Percentiles rank a stretch among this genome's conserved stretches.
These are phyloP conservation scores for Pleurotus djamor DNA, from an alignment of 768 basidiomycete genomes.

Conservation along the genomic window DNA sequence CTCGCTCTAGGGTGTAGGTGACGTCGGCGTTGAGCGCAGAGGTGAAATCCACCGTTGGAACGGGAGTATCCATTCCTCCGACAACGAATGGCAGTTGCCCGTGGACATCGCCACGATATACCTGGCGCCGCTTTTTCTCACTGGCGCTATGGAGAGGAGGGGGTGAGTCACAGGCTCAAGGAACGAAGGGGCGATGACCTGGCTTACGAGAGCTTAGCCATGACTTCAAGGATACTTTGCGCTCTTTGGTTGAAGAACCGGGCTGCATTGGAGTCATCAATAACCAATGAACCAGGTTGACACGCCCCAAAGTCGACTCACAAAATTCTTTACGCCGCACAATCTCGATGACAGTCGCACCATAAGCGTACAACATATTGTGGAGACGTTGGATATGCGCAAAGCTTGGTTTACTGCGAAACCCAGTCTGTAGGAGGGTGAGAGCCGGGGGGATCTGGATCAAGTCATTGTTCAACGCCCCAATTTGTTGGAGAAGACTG, in stretches of 20 bases:
- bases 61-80: conserved; percentile 76
- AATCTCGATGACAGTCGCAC: conserved; percentile 87
- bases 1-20: conserved; percentile 64
- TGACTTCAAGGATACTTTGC: conserved; percentile 77
- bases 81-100: conserved; percentile 88
- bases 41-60: conserved; percentile 78
- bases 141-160: conserved; percentile 42
- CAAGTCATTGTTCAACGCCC: conserved; percentile 78
- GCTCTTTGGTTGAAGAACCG: conserved; percentile 82
- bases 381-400: conserved; percentile 90
- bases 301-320: conserved; percentile 26
- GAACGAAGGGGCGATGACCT: not conserved
- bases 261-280: conserved; percentile 33
- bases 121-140: conserved; percentile 80
- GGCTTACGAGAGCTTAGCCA: conserved; percentile 84
- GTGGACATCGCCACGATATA: conserved; percentile 83
- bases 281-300: not conserved
- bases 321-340: conserved; percentile 90
- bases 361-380: conserved; percentile 89
- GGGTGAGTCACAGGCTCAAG: not conserved
- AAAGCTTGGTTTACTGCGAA: conserved; percentile 80
- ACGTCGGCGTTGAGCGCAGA: conserved; percentile 63
- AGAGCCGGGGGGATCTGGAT: conserved; percentile 70
- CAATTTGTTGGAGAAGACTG: conserved; percentile 68
- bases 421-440: conserved; percentile 62